Evolutionary conservation across 2,329 filamentous ascomycete genomes (phyloP), one percentile per base, ranked within the genome.

Genomic region (Ophiostoma australiae): DNA sequence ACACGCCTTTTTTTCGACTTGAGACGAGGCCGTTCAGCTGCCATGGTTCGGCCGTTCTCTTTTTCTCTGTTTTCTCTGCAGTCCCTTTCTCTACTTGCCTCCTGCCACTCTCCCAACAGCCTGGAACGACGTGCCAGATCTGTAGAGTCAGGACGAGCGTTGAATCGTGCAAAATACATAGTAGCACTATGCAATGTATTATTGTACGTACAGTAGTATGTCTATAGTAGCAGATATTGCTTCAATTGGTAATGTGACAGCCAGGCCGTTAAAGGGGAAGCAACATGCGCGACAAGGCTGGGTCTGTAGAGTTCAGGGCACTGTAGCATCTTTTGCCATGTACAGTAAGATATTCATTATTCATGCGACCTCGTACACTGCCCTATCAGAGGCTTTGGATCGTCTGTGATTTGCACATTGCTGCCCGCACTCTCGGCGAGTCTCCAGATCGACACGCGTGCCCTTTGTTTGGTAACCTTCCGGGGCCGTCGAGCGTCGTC

Each of bases 81-180:
- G 13, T 17, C 27, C 44, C 3, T 58, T 27, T 58, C 23, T 58
- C 52, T 58, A 31, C 23, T 27, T 27, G 52, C 23, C 52, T 10
- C 48, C 13, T 27, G 52, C 23, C 52, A 23, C 48, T 27, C 20
- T 58, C 52, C 52, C 23, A 58, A 13, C 52, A 23, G 52, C n/a
- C 52, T 27, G n/a, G 23, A 58, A 58, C 52, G 52, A 58, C 52
- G 52, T 58, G 52, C 27, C 52, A 58, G 52, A 58, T 58, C 52
- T 58, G 44, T 48, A 48, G 41, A 48, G 41, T 44, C 41, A 20
- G 44, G 17, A 48, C 44, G 44, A 20, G 44, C 44, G 44, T 48
- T 48, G 44, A 17, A 17, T 44, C 0, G 37, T 39, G 37, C 13
- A 39, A 39, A 44, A 41, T 13, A 11, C 10, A 10, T 13, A 44